These are phyloP conservation scores for Phytophthora brassicae DNA, from an alignment of 352 stramenopile species.

Conservation along the genomic window DNA sequence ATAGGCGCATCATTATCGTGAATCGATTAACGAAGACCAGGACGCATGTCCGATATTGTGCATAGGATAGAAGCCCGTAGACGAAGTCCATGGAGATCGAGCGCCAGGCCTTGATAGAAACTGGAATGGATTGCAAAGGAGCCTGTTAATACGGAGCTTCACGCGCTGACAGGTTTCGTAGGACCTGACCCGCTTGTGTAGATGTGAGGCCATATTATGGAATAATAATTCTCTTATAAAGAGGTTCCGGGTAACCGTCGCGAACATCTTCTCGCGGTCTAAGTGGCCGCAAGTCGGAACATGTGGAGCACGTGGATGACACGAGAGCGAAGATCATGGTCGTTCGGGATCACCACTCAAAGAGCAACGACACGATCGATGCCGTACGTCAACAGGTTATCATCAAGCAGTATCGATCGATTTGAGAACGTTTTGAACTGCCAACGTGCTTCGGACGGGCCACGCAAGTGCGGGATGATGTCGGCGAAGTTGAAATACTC, in stretches of 20 bases:
- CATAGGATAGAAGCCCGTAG: background rate
- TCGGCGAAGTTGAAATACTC: background rate
- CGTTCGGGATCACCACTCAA: background rate
- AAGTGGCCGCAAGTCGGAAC: slow-evolving; percentile 13
- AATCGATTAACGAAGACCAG: slow-evolving; percentile 32
- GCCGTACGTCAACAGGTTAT: background rate
- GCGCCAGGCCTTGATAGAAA: background rate
- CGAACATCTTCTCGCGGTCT: slow-evolving; percentile 27
- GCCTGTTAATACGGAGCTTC: slow-evolving; percentile 7
- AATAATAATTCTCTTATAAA: too few species aligned
- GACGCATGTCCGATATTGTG: slow-evolving; percentile 9
- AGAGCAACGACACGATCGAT: background rate
- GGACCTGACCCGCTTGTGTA: slow-evolving; percentile 28
- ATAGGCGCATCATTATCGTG: slow-evolving; percentile 32
- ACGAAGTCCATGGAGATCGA: background rate
- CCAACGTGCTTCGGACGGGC: background rate
- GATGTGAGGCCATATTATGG: slow-evolving; percentile 29
- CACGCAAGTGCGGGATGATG: background rate
- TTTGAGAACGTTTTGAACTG: background rate
- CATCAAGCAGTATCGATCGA: background rate
- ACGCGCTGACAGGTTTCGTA: slow-evolving; percentile 31
- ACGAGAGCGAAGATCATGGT: background rate
- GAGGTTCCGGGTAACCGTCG: slow-evolving; percentile 6
- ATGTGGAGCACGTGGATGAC: slow-evolving; percentile 25
- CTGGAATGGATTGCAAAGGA: background rate